Conservation (phyloP, 1,284 basidiomycete genomes). For the Heimioporus retisporus region DNA sequence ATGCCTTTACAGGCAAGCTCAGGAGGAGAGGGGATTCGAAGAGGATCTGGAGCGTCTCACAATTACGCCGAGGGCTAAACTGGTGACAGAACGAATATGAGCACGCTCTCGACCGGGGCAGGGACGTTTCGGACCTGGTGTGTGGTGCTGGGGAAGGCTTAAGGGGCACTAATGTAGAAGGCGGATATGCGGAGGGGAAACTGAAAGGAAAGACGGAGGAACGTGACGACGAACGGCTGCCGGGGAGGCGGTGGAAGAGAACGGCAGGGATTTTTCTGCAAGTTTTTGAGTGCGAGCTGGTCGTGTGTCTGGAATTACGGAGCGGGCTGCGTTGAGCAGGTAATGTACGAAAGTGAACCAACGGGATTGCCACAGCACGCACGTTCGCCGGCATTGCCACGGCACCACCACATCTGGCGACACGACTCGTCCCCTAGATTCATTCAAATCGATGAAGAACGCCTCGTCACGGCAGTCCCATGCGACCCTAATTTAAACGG, state of each 20-base stretch:
- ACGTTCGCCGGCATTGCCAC: constrained; percentile 53
- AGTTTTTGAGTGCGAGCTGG: constrained; percentile 40
- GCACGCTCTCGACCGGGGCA: constrained; percentile 2
- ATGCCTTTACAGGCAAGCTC: constrained; percentile 21
- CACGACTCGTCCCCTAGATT: constrained; percentile 23
- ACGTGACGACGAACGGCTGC: constrained; percentile 21
- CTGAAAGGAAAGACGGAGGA: constrained; percentile 8
- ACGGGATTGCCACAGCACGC: constrained; percentile 46
- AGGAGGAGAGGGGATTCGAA: background rate
- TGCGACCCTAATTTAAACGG: constrained; percentile 37
- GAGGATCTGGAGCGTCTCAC: constrained; percentile 7
- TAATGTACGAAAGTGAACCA: constrained; percentile 35
- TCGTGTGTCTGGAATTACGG: constrained; percentile 53
- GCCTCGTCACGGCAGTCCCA: constrained; percentile 23
- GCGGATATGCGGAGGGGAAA: background rate
- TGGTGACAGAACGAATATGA: constrained; percentile 21
- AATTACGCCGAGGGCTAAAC: constrained; percentile 7
- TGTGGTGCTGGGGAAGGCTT: constrained; percentile 14
- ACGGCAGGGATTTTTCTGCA: constrained; percentile 19
- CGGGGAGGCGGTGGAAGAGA: constrained; percentile 20
- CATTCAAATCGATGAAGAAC: constrained; percentile 24
- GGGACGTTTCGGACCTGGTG: constrained; percentile 20
- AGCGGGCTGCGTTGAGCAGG: constrained; percentile 31
- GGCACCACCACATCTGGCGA: constrained; percentile 31
- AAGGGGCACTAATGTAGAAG: constrained; percentile 26